Evolutionary conservation across 495 filamentous ascomycete genomes (phyloP), one percentile per base, ranked within the genome.

Genomic region (Neurospora sp.): DNA sequence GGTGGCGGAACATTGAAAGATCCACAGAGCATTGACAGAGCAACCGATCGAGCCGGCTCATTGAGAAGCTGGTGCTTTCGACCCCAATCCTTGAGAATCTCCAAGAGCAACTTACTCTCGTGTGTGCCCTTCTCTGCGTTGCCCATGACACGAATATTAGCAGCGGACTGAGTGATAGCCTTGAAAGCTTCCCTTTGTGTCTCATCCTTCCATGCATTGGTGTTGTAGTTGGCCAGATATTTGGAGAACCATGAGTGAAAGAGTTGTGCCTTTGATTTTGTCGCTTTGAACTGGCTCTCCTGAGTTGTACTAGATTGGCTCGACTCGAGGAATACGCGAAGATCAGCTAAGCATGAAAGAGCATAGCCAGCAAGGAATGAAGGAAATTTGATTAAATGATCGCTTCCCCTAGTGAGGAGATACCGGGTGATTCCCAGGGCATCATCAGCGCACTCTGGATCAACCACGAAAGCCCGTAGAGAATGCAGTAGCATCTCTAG

Each of bases 401-500:
- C 72, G 20, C 84, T 86, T 8, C 96, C 94, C 62, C 86, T 83
- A 7, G 88, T 85, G 10, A 98, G 81, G 3, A 99, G 86, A 78
- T 97, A 98, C 83, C 93, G 93, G 54, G 93, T 86, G 40, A 99
- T 87, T 0, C 94, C 95, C 40, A 98, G 82, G 6, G 93, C 89
- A 83, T 99, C 96, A 75, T 97, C 93, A n/a, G 94, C 92, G 80
- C 94, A 98, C 77, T 94, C 89, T 3, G 89, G 83, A 76, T 98
- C 92, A 1, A 89, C 88, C 23, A 98, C 85, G 74, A 92, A 97
- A 2, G 91, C 90, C 20, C 90, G 86, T 48, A 98, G 85, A 5
- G 93, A 89, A 76, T 94, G 92, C 35, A 98, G 84, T 1, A 94
- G 83, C 94, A 97, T 96, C 78, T 98, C 93, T n/a, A 98, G 81